Evolutionary conservation across 192 early-diverging fungal species (phyloP), one percentile per base, ranked within the genome.

Genomic region (Linnemannia exigua): DNA sequence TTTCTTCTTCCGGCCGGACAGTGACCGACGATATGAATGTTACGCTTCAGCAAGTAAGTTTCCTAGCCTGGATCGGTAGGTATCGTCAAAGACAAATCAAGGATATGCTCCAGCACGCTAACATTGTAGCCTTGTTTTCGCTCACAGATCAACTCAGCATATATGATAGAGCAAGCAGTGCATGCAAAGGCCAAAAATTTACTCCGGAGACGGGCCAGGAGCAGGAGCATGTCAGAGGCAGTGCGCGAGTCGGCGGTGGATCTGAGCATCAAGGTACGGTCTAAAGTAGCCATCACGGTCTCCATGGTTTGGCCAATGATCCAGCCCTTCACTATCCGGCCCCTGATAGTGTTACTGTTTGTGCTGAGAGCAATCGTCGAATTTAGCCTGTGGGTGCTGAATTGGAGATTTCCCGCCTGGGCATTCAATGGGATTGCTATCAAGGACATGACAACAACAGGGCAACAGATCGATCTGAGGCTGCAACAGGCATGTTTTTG

Each of bases 391-490:
- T 91, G 88, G 79, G 48, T 92, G 1, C 81, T 96, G 2, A 95
- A 95, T 76, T 76, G 91, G 52, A 82, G 88, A 51, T 90, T 95
- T 50, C 90, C 92, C 7, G 88, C 90, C 5, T 90, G 87, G 80
- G 77, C 91, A 31, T 86, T 94, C 25, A 94, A 92, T 52, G 91
- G 90, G 35, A 92, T 95, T 31, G 93, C 94, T 0, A 89, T 95
- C n/a, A 96, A 95, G 74, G 93, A 95, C 76, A 87, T 94, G 52
- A 93, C 91, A 41, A 91, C 92, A 19, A 91, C 91, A 61, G 93
- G 92, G 16, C 95, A 98, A 74, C 98, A 99, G 88, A 88, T 98
- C 33, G 96, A 98, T 84, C 77, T 98, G 28, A 87, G 97, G 48
- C 88, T 99, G 20, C 96, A 97, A 35, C 96, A 98, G 74, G 82